These are phyloP conservation scores for Ceratocystis ficicola DNA, from an alignment of 2,329 filamentous ascomycete genomes.

Conservation along the genomic window DNA sequence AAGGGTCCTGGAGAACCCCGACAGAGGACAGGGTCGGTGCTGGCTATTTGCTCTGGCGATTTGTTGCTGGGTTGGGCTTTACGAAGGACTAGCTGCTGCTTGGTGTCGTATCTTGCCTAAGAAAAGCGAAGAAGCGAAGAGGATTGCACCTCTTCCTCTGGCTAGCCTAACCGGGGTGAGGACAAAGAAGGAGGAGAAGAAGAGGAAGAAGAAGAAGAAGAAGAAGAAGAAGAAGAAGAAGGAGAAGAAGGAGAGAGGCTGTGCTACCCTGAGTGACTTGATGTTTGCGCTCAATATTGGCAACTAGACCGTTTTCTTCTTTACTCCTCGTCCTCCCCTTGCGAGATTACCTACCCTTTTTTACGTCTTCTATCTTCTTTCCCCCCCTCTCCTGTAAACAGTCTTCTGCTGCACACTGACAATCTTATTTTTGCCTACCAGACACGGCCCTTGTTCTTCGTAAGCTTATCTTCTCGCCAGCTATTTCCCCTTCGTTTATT, in stretches of 20 bases:
- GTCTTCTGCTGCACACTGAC: too few relatives aligned
- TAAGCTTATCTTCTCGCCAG: neutral
- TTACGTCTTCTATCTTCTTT: neutral
- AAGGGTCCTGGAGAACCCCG: too few relatives aligned
- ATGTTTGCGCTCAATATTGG: too few relatives aligned
- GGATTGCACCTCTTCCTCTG: too few relatives aligned
- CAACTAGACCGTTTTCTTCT: neutral
- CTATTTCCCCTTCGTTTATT: too few relatives aligned
- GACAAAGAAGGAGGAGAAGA: neutral
- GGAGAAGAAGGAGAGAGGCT: neutral
- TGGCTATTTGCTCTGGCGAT: too few relatives aligned
- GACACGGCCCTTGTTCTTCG: neutral
- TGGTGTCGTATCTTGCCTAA: too few relatives aligned
- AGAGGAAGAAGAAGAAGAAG: neutral
- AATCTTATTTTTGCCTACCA: neutral
- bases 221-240: neutral
- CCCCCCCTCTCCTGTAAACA: neutral
- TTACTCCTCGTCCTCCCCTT: slow-evolving; percentile 3
- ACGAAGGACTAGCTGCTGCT: too few relatives aligned
- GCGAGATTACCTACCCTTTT: neutral
- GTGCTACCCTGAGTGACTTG: neutral
- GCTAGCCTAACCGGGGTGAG: too few relatives aligned
- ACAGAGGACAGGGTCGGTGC: too few relatives aligned
- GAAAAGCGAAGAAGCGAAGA: too few relatives aligned
- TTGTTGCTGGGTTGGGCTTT: too few relatives aligned